Evolutionary conservation across 2,329 filamentous ascomycete species (phyloP).

Genomic region (Colletotrichum sp.): DNA sequence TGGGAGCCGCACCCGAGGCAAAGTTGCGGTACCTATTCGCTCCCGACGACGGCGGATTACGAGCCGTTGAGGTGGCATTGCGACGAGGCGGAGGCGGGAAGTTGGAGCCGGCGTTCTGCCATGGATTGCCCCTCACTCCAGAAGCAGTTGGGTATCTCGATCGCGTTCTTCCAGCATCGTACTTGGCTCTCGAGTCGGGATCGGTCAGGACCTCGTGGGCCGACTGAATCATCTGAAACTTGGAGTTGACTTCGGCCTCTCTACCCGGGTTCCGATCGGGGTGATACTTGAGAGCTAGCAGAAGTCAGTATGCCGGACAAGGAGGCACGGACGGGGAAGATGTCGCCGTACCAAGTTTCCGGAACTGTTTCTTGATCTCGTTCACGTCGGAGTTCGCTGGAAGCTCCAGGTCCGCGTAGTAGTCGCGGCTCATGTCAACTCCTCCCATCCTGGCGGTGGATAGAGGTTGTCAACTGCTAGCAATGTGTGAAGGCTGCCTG

Average conservation of each 20-base stretch:
- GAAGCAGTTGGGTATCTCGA: conserved; percentile 52
- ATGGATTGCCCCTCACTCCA: conserved; percentile 63
- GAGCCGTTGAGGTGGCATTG: conserved; percentile 30
- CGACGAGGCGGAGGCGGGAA: conserved; percentile 57
- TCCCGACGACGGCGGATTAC: conserved; percentile 36
- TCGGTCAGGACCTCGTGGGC: conserved; percentile 77
- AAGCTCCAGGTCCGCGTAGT: conserved; percentile 85
- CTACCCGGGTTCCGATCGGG: conserved; percentile 87
- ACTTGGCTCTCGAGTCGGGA: conserved; percentile 54
- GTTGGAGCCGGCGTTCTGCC: conserved; percentile 52
- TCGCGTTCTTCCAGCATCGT: conserved; percentile 52
- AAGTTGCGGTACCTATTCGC: conserved; percentile 53
- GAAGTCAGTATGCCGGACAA: conserved; percentile 27
- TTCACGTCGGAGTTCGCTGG: conserved; percentile 69
- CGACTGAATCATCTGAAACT: conserved; percentile 86
- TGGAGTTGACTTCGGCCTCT: conserved; percentile 78
- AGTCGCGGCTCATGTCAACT: conserved; percentile 73
- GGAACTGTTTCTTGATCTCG: conserved; percentile 86
- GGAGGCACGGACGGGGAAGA: conserved; percentile 2
- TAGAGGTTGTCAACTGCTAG: neutral
- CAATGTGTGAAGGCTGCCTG: neutral
- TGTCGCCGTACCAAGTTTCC: conserved; percentile 69
- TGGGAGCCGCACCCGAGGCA: conserved; percentile 44
- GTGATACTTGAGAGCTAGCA: conserved; percentile 79
- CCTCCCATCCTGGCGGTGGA: conserved; percentile 64